A percentile compares a stretch with the other conserved stretches of the same genome.
phyloP scores from a whole-genome alignment of 495 filamentous ascomycete species.

The Daldinia loculata region DNA sequence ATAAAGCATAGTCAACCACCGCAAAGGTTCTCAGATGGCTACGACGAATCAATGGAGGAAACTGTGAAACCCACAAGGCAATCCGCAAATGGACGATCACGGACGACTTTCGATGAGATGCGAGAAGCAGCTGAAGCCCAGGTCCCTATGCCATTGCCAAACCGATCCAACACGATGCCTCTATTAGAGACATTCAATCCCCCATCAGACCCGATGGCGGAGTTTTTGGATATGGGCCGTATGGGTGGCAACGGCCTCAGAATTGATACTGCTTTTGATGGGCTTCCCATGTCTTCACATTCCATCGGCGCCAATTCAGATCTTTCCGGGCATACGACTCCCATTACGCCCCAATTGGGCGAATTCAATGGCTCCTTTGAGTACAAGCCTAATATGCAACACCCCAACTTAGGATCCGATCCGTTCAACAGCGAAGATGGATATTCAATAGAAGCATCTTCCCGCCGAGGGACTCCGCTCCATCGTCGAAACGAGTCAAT shows the following conservation, averaged over 20 bases:
- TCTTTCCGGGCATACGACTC: slow-evolving; percentile 53
- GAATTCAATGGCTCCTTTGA: slow-evolving; percentile 46
- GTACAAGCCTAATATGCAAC: slow-evolving; percentile 48
- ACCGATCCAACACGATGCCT: slow-evolving; percentile 53
- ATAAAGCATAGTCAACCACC: slow-evolving; percentile 43
- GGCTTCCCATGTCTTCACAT: slow-evolving; percentile 35
- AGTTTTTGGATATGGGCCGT: slow-evolving; percentile 64
- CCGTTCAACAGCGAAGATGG: slow-evolving; percentile 29
- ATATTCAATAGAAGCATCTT: slow-evolving; percentile 29
- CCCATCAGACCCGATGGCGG: slow-evolving; percentile 59
- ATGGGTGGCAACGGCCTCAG: slow-evolving; percentile 62
- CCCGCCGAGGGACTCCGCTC: slow-evolving; percentile 44
- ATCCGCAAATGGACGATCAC: slow-evolving; percentile 31
- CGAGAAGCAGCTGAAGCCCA: slow-evolving; percentile 57
- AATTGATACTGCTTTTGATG: slow-evolving; percentile 57
- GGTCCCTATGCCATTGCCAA: slow-evolving; percentile 45
- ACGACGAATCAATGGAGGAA: slow-evolving; percentile 67
- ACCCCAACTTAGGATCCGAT: slow-evolving; percentile 25
- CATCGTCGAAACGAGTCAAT: slow-evolving; percentile 60
- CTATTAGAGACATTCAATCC: slow-evolving; percentile 53
- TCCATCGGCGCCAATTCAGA: slow-evolving; percentile 37
- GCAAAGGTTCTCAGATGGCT: slow-evolving; percentile 57
- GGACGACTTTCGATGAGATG: slow-evolving; percentile 56
- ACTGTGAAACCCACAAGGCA: slow-evolving; percentile 60
- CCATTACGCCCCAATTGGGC: slow-evolving; percentile 47